These are phyloP conservation scores for Xylaria acuta DNA, from an alignment of 495 filamentous ascomycete species.

Conservation along the genomic window DNA sequence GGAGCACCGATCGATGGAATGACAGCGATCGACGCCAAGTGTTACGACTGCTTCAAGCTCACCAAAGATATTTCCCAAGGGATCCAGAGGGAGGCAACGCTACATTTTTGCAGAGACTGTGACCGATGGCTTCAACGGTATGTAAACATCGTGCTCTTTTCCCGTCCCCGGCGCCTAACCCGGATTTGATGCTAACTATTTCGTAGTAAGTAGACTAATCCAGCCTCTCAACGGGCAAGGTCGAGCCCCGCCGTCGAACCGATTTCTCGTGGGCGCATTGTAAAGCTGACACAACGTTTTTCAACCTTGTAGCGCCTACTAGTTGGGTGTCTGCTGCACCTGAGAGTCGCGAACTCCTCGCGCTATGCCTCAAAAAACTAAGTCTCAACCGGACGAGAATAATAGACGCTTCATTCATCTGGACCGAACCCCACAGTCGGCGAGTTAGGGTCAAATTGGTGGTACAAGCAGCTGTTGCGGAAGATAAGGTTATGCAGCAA, in stretches of 20 bases:
- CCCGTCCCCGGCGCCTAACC: too few species aligned
- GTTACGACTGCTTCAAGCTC: conserved; percentile 90
- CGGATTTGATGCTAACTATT: conserved; percentile 7
- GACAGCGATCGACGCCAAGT: conserved; percentile 83
- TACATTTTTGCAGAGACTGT: conserved; percentile 89
- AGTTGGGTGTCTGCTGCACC: conserved; percentile 82
- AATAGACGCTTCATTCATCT: conserved; percentile 94
- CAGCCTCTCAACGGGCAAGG: background rate
- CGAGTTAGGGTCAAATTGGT: conserved; percentile 92
- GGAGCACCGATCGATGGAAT: conserved; percentile 93
- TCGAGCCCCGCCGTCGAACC: background rate
- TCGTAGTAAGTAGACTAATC: conserved; percentile 18
- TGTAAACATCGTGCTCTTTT: background rate
- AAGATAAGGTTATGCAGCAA: conserved; percentile 89
- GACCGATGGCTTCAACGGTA: conserved; percentile 84
- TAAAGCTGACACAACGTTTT: conserved; percentile 2
- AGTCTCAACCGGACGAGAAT: conserved; percentile 87
- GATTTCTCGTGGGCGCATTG: background rate
- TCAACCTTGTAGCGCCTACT: conserved; percentile 56
- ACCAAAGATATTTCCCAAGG: conserved; percentile 93
- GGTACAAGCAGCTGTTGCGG: conserved; percentile 71
- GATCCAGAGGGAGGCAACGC: conserved; percentile 81
- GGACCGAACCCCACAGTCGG: conserved; percentile 96
- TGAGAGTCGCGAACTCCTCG: conserved; percentile 89
- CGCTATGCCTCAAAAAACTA: conserved; percentile 84